Conservation (phyloP, 495 filamentous ascomycete species). For the Usnea hakonensis region DNA sequence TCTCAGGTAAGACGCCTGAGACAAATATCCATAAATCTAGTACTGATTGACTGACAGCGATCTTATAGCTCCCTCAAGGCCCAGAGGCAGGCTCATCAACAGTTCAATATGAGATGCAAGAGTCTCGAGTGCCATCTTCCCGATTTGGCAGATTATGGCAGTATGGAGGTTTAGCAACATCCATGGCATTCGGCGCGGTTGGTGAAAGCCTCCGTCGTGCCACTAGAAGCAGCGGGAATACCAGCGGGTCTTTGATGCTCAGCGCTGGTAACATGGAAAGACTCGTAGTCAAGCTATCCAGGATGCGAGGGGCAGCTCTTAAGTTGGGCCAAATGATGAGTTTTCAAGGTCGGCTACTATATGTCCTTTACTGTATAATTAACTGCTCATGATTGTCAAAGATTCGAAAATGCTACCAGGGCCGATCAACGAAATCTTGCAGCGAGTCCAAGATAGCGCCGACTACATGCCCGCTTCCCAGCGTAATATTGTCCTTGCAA, state of each 20-base stretch:
- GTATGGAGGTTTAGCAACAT: slow-evolving; percentile 84
- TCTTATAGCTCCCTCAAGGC: slow-evolving; percentile 27
- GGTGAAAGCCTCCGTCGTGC: slow-evolving; percentile 72
- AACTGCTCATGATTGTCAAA: slow-evolving; percentile 25
- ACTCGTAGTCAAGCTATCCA: slow-evolving; percentile 82
- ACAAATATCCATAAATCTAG: neutral
- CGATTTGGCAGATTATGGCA: slow-evolving; percentile 85
- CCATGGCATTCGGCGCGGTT: slow-evolving; percentile 92
- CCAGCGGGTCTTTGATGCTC: slow-evolving; percentile 72
- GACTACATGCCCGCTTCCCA: slow-evolving; percentile 97
- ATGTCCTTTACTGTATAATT: neutral
- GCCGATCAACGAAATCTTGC: slow-evolving; percentile 76
- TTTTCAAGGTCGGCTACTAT: slow-evolving; percentile 60
- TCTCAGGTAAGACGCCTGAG: slow-evolving; percentile 19
- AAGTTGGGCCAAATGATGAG: slow-evolving; percentile 97
- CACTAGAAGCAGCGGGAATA: slow-evolving; percentile 43
- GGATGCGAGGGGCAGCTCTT: slow-evolving; percentile 96
- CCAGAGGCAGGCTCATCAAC: slow-evolving; percentile 14
- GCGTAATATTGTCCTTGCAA: slow-evolving; percentile 69
- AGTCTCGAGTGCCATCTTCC: slow-evolving; percentile 85
- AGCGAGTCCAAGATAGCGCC: slow-evolving; percentile 90
- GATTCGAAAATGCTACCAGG: slow-evolving; percentile 92
- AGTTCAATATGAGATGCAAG: slow-evolving; percentile 61
- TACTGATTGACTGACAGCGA: slow-evolving; percentile 39
- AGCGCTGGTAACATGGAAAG: slow-evolving; percentile 85